A percentile compares a stretch with the other conserved stretches of the same genome.
These are phyloP conservation scores for Macrocybe sp. DNA, from an alignment of 1,284 basidiomycete genomes.

Conservation along the genomic window DNA sequence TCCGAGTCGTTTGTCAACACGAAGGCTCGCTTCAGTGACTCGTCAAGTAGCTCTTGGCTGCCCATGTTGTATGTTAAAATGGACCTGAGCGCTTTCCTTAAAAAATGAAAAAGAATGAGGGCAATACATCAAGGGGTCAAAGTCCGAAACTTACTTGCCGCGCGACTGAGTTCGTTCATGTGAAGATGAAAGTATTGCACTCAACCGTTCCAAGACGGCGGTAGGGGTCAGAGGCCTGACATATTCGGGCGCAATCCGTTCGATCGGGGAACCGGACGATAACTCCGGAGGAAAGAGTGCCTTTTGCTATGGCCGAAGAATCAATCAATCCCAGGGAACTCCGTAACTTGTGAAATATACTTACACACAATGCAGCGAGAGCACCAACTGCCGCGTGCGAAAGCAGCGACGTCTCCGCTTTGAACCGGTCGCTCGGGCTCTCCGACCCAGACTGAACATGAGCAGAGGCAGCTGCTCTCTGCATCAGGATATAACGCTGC, in stretches of 20 bases:
- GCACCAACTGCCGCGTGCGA: conserved; percentile 81
- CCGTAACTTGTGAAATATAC: conserved; percentile 23
- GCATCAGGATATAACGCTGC: conserved; percentile 72
- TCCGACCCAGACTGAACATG: conserved; percentile 40
- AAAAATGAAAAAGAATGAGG: conserved; percentile 12
- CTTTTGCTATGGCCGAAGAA: conserved; percentile 45
- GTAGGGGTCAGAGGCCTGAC: conserved; percentile 48
- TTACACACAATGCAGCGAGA: conserved; percentile 81
- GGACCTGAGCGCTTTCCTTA: conserved; percentile 74
- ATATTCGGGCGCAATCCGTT: conserved; percentile 44
- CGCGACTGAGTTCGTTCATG: conserved; percentile 44
- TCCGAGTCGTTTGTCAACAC: conserved; percentile 51
- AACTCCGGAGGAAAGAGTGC: conserved; percentile 67
- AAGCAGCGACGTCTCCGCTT: conserved; percentile 65
- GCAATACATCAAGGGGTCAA: background rate
- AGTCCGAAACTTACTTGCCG: conserved; percentile 51
- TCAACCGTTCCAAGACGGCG: conserved; percentile 58
- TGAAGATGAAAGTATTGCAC: conserved; percentile 60
- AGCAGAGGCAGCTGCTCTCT: conserved; percentile 61
- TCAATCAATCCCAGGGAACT: background rate
- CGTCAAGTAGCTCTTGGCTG: conserved; percentile 63
- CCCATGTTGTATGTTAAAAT: conserved; percentile 60
- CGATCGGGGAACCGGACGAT: conserved; percentile 57
- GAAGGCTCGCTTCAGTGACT: conserved; percentile 70
- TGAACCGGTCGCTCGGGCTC: conserved; percentile 64